Evolutionary conservation across 202 grass and related monocot genomes (phyloP), one percentile per base, ranked within the genome.

Genomic region (Zoysia matrella): DNA sequence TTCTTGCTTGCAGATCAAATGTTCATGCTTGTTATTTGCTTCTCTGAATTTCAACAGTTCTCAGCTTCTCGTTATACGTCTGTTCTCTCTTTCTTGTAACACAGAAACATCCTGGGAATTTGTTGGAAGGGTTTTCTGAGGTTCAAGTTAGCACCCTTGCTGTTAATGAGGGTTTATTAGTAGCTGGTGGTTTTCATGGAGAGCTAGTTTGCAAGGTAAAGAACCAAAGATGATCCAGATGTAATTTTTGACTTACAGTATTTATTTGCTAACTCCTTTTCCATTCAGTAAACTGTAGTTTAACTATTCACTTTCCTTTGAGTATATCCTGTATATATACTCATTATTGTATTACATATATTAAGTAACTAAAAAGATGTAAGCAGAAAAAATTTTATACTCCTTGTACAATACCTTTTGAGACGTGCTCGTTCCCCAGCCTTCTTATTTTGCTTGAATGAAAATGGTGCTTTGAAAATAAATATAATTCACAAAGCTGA

Each of bases 141-240:
- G 87, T 90, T 76, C 92, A 95, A 88, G 84, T 98, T 82, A 98
- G 92, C 86, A 98, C 95, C 58, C 84, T 98, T 72, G 82, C 95
- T 65, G 88, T 98, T 18, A 89, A 88, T 71, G 92, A 98, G 77
- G 87, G 69, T 71, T 91, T 95, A 68, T 78, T 98, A 69, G 88
- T 98, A 46, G 95, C 95, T 77, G 95, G 95, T 52, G 95, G 95
- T 84, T 98, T 93, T 83, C 95, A 98, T 57, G 95, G 95, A 65
- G 95, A 98, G 82, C 85, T 98, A 54, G 77, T 98, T 73, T 94
- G 95, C 90, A 93, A 91, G 88, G 95, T 95, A 93, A 86, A 56
- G 22, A 63, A 13, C 67, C 13, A 51, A 50, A 61, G 13, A 42
- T 43, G 67, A 62, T 47, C 40, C 49, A 0, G 11, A 22, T 83